phyloP scores from a whole-genome alignment of 2,329 filamentous ascomycete genomes.

The Aspergillus texensis region DNA sequence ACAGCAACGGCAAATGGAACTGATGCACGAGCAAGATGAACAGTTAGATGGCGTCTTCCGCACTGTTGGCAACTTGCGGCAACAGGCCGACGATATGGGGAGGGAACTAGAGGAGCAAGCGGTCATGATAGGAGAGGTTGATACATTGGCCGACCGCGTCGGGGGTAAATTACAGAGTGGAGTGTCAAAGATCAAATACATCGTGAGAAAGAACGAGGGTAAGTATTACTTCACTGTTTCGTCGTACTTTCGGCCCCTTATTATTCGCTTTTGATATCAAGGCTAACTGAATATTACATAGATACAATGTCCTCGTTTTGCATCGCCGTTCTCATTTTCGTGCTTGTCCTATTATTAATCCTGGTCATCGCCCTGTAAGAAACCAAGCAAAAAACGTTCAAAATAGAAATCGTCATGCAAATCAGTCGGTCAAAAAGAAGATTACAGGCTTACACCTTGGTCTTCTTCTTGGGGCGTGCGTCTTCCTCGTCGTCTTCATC shows the following conservation, averaged over 20 bases:
- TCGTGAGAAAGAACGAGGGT: constrained; percentile 91
- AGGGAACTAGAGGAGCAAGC: constrained; percentile 93
- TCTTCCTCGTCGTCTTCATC: constrained; percentile 50
- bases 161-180: constrained; percentile 82
- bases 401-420: constrained; percentile 10
- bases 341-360: constrained; percentile 83
- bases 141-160: constrained; percentile 82
- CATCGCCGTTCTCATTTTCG: constrained; percentile 83
- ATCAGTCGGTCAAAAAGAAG: constrained; percentile 11
- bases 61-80: constrained; percentile 85
- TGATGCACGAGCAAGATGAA: constrained; percentile 94
- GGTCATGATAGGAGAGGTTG: constrained; percentile 83
- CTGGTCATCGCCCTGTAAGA: constrained; percentile 68
- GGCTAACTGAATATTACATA: constrained; percentile 30
- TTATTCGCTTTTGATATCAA: not conserved
- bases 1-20: constrained; percentile 84
- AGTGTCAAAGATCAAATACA: constrained; percentile 80
- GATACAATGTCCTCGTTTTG: constrained; percentile 82
- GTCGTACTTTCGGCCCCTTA: not conserved
- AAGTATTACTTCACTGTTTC: constrained; percentile 38
- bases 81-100: constrained; percentile 95
- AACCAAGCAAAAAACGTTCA: constrained; percentile 24
- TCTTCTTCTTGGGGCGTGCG: constrained; percentile 44
- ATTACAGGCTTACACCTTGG: constrained; percentile 32
- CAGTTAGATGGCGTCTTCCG: constrained; percentile 89